Conservation (phyloP, 768 basidiomycete species). For the Coprinellus micaceus region DNA sequence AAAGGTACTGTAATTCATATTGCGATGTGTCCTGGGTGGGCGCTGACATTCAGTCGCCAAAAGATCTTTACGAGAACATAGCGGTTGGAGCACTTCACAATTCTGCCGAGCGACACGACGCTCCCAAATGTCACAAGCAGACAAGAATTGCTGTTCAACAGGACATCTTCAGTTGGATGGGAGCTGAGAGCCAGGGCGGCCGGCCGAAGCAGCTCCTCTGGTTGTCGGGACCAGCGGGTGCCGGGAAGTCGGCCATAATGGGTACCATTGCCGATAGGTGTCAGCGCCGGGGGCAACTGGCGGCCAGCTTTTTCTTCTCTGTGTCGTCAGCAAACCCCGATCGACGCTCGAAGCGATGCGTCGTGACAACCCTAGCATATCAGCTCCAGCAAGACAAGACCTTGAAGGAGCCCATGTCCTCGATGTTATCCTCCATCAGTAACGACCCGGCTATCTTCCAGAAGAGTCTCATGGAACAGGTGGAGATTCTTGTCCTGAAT, state of each 20-base stretch:
- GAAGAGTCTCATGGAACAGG: too few species aligned
- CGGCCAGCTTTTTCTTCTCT: conserved; percentile 11
- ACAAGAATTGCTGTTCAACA: neutral
- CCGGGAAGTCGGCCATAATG: neutral
- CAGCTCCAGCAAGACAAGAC: neutral
- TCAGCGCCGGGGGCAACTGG: neutral
- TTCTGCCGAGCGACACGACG: neutral
- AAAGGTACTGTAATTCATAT: too few species aligned
- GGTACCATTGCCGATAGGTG: neutral
- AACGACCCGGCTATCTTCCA: too few species aligned
- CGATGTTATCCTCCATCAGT: neutral
- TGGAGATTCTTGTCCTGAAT: neutral
- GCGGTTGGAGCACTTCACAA: conserved; percentile 8
- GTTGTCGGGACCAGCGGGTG: neutral
- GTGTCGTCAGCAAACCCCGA: neutral
- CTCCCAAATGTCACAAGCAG: neutral
- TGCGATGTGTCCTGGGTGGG: too few species aligned
- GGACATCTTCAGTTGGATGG: too few species aligned
- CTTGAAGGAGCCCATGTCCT: too few species aligned
- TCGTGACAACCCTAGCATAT: conserved; percentile 5
- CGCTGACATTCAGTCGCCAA: too few species aligned
- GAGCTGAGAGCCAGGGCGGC: too few species aligned
- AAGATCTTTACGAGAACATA: conserved; percentile 18
- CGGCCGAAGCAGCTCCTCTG: too few species aligned
- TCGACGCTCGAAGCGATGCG: neutral